Base-by-base conservation (phyloP, 2,329 filamentous ascomycete genomes). In the Hymenotorrendiella dingleyae region DNA sequence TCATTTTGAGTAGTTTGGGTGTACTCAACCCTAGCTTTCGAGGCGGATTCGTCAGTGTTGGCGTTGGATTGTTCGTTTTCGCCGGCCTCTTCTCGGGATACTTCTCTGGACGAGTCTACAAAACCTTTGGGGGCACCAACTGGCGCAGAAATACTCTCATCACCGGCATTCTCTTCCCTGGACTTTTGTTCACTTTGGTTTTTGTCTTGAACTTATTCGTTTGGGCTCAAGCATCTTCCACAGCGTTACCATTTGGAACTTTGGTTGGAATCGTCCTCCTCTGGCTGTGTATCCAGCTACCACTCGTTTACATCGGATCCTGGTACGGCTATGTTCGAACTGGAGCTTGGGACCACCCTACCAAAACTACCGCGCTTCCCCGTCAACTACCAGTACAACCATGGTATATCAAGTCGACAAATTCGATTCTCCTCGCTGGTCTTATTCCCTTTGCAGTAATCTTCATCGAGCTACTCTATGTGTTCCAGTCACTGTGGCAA, bases 141-240 rank as follows among this genome's bases (percentile, higher is more conserved):
- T 89, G 84, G 76, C 73, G 76, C 33, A 80, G 81, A 61, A 94
- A 94, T 58, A 84, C 84, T 2, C 58, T 91, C 21, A 72, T 86
- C 58, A 94, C 88, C 3, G 86, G 85, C 0, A 68, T 82, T 8
- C 72, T 94, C 3, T 86, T 94, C 59, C 88, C 88, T 0, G 87
- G 87, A 1, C 71, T 93, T 5, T 67, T 86, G 1, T 94, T 94
- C 59, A 70, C 73, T 7, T 72, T 85, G 22, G 68, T 90, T 26
- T 88, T 94, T 64, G 73, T 91, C 37, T 73, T 94, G 46, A 94
- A 94, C 62, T 71, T 94, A 8, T 94, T 94, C 60, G 86, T 93
- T 45, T 94, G 88, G 88, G 82, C 86, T 1, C 86, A 94, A 64
- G 86, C 87, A 0, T 93, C 86, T 9, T 90, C 84, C 62, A 94